Evolutionary conservation across 495 filamentous ascomycete genomes (phyloP), one percentile per base, ranked within the genome.

Genomic region (Xylaria curta): DNA sequence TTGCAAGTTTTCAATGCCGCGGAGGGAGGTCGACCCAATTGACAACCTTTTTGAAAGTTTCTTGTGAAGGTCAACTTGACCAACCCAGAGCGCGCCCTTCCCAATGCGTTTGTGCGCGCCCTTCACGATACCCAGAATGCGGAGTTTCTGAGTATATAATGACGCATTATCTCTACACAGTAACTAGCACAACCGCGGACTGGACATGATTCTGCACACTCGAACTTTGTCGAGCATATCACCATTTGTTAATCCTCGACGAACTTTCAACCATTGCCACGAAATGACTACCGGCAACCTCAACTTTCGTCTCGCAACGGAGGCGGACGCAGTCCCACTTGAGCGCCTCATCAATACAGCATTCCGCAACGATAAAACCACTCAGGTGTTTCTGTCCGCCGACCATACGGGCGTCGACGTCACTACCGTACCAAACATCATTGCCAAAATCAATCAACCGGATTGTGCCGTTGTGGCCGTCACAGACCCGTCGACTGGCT

Each of bases 371-470:
- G 72, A 77, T 47, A 61, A 61, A 4, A 75, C 64, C 24, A 69
- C 70, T 2, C 26, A 75, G 44, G 70, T 75, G 19, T 75, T 75
- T 21, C 58, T 75, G 9, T 51, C 70, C 2, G 56, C 72, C 0
- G 74, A 74, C 66, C 81, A 81, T 21, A 76, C 75, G 3, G n/a
- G 31, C 47, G 49, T 70, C 36, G 59, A 63, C n/a, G 47, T 70
- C 51, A 79, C 83, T 40, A 69, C 78, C 42, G 56, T 73, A 12
- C 62, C 72, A 1, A 72, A 78, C 26, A 60, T 84, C 9, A 69
- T 80, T 44, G 75, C 75, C 13, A 83, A 84, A 28, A 87, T 86
- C 66, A 73, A 75, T 7, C 78, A 82, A 19, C 82, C 82, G 9
- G 71, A 81, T 63, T 74, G 73, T 8, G 80, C 68, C 4, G 76